These are phyloP conservation scores for Penicillium lagena DNA, from an alignment of 495 filamentous ascomycete genomes.

Conservation along the genomic window DNA sequence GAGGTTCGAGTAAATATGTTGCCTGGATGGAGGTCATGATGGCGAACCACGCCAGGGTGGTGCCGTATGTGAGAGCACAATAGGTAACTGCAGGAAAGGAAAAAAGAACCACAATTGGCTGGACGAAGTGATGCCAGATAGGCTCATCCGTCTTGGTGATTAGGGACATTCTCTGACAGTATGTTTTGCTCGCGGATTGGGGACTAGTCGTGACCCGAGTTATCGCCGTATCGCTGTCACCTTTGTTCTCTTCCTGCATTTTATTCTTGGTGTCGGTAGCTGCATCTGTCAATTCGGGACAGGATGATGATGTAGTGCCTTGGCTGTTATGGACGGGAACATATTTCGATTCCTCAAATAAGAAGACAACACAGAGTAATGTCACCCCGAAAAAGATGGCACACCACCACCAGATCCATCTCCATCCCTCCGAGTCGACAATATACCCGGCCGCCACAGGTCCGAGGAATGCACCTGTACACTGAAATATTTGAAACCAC, in stretches of 20 bases:
- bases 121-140: constrained; percentile 17
- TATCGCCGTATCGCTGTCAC: not conserved
- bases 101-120: constrained; percentile 17
- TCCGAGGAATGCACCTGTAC: constrained; percentile 28
- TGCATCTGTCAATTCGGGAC: no score
- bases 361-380: constrained; percentile 29
- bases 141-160: constrained; percentile 19
- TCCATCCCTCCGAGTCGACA: constrained; percentile 38
- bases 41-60: constrained; percentile 24
- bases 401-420: constrained; percentile 48
- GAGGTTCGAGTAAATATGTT: constrained; percentile 22
- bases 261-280: not conserved
- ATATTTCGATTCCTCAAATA: constrained; percentile 39
- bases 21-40: constrained; percentile 26
- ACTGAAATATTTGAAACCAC: constrained; percentile 27
- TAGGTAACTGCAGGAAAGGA: constrained; percentile 30
- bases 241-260: not conserved
- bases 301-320: not conserved
- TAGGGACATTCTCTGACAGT: constrained; percentile 18
- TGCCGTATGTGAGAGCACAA: constrained; percentile 28
- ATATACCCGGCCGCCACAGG: constrained; percentile 41
- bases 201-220: not conserved
- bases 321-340: constrained; percentile 10
- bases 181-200: constrained; percentile 12
- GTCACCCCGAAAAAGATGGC: constrained; percentile 37